Percentiles rank a stretch among this genome's conserved stretches.
Conservation (phyloP, 192 early-diverging fungal species). For the Coemansia furcata region DNA sequence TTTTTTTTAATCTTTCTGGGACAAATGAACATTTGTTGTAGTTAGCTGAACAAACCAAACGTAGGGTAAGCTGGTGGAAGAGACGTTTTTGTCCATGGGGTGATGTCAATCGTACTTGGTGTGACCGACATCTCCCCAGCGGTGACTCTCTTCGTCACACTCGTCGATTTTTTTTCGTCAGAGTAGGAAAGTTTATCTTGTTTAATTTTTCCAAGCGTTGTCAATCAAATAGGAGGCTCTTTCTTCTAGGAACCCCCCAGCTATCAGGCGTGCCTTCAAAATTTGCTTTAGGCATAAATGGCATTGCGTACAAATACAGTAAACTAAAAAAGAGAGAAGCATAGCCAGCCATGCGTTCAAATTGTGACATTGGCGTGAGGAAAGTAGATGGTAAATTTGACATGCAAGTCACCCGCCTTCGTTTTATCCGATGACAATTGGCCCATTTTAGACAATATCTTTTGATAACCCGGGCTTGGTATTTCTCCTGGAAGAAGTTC, state of each 20-base stretch:
- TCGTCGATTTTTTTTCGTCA: no score
- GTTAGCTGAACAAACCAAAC: background rate
- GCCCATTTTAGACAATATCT: constrained; percentile 15
- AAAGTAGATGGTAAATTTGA: constrained; percentile 18
- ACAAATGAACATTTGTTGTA: background rate
- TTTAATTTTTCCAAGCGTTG: no score
- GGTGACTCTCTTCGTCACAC: no score
- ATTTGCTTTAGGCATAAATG: background rate
- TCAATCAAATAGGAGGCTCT: no score
- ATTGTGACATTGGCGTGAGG: constrained; percentile 9
- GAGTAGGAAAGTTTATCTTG: no score
- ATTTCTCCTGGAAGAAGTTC: constrained; percentile 18
- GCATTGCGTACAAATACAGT: background rate
- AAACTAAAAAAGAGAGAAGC: background rate
- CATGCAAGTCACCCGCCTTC: constrained; percentile 11
- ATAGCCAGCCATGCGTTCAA: background rate
- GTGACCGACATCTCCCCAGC: no score
- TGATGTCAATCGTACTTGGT: no score
- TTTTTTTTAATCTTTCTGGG: background rate
- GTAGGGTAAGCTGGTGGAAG: no score
- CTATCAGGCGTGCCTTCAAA: no score
- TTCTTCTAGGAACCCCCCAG: no score
- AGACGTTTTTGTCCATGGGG: no score
- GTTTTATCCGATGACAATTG: background rate
- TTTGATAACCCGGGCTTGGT: constrained; percentile 5